A percentile compares a stretch with the other conserved stretches of the same genome.
phyloP scores from a whole-genome alignment of 768 basidiomycete genomes.

The Suillus luteus region DNA sequence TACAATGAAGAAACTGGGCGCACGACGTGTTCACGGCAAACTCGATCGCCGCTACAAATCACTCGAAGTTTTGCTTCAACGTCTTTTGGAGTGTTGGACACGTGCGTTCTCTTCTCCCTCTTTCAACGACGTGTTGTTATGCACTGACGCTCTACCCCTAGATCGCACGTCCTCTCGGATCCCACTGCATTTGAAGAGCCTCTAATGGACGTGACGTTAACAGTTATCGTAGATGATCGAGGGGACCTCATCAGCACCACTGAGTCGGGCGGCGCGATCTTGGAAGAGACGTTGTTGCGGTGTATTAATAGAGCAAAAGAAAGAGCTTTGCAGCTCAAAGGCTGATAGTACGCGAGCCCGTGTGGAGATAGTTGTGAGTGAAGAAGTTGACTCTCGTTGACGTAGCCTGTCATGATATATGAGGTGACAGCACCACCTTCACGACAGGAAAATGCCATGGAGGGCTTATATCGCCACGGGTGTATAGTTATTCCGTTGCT shows the following conservation, averaged over 20 bases:
- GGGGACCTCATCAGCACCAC: conserved; percentile 51
- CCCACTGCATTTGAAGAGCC: conserved; percentile 92
- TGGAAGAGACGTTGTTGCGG: conserved; percentile 4
- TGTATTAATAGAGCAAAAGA: conserved; percentile 14
- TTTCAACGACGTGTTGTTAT: neutral
- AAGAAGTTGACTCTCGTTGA: neutral
- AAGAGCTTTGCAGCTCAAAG: conserved; percentile 8
- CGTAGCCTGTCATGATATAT: neutral
- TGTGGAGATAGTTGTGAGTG: neutral
- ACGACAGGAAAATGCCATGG: neutral
- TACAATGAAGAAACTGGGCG: conserved; percentile 65
- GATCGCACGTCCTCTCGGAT: conserved; percentile 69
- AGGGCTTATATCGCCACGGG: neutral
- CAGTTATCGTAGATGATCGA: conserved; percentile 56
- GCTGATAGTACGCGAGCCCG: neutral
- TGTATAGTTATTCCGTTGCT: neutral
- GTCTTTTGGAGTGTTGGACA: conserved; percentile 7
- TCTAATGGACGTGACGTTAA: conserved; percentile 70
- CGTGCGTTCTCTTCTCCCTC: neutral
- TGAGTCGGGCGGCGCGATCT: conserved; percentile 50
- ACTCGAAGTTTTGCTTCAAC: neutral
- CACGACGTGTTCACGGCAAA: conserved; percentile 59
- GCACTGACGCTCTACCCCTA: neutral
- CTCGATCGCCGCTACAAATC: conserved; percentile 47
- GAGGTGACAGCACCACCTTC: neutral